Percentiles rank a stretch among this genome's conserved stretches.
Evolutionary conservation across 1,284 basidiomycete genomes (phyloP).

Genomic region (Naganishia albida): DNA sequence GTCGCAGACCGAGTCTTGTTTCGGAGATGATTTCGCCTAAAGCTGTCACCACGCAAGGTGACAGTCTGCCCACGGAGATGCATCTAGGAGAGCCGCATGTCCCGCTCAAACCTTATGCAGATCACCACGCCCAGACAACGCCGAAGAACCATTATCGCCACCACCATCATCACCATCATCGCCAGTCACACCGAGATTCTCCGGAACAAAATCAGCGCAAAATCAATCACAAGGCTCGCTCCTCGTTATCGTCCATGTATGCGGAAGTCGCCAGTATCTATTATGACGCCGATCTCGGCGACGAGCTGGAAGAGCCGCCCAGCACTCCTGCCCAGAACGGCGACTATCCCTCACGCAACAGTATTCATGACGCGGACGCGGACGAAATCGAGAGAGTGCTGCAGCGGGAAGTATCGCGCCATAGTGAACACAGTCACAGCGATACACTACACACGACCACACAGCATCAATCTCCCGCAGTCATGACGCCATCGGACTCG

Average conservation of each 20-base stretch:
- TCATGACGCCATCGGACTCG: neutral
- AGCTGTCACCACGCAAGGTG: neutral
- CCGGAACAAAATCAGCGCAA: constrained; percentile 1
- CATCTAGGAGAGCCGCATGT: neutral
- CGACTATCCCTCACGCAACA: neutral
- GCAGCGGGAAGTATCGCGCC: constrained; percentile 14
- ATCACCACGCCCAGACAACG: neutral
- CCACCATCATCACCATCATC: neutral
- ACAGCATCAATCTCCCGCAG: neutral
- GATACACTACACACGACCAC: neutral
- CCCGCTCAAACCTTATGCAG: no score
- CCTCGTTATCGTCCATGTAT: constrained; percentile 31
- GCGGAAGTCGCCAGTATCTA: constrained; percentile 33
- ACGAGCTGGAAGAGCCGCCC: constrained; percentile 31
- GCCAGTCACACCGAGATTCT: neutral
- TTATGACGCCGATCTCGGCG: constrained; percentile 41
- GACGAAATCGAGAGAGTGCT: constrained; percentile 16
- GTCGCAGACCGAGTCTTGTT: constrained; percentile 4
- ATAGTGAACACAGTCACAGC: constrained; percentile 3
- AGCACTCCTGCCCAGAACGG: constrained; percentile 46
- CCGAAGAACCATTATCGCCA: neutral
- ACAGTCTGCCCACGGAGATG: neutral
- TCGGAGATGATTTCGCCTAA: constrained; percentile 13
- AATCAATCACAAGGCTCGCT: constrained; percentile 25
- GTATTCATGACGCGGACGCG: constrained; percentile 7